These are phyloP conservation scores for Sarcomyxa edulis DNA, from an alignment of 768 basidiomycete species.

Conservation along the genomic window DNA sequence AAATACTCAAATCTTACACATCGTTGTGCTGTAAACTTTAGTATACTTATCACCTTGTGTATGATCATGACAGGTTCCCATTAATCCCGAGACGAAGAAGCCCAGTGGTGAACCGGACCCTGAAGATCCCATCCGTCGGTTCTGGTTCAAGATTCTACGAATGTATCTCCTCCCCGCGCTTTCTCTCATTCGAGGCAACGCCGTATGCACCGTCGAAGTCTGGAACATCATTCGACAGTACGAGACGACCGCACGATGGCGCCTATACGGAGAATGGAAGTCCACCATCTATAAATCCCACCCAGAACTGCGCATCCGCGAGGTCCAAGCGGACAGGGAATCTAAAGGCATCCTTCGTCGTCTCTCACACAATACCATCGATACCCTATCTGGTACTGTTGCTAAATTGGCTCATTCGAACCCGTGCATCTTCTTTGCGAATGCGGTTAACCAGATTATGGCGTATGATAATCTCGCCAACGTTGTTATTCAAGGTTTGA, in stretches of 20 bases:
- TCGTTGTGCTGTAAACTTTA: not conserved
- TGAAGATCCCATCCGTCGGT: conserved; percentile 56
- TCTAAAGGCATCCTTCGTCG: conserved; percentile 87
- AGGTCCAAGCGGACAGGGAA: conserved; percentile 81
- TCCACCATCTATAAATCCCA: conserved; percentile 63
- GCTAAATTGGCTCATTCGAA: conserved; percentile 94
- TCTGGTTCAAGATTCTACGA: conserved; percentile 83
- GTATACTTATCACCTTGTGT: not conserved
- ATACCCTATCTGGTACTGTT: conserved; percentile 79
- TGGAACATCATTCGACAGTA: conserved; percentile 87
- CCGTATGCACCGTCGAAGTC: conserved; percentile 85
- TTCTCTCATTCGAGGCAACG: conserved; percentile 78
- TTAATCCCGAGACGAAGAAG: conserved; percentile 61
- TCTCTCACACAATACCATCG: conserved; percentile 78
- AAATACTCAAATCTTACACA: conserved; percentile 13
- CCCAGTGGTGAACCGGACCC: conserved; percentile 48
- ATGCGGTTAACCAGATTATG: conserved; percentile 91
- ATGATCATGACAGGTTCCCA: conserved; percentile 27
- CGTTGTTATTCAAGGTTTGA: conserved; percentile 84
- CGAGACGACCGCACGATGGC: conserved; percentile 78
- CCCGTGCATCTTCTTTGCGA: conserved; percentile 85
- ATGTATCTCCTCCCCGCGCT: conserved; percentile 82
- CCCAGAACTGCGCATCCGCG: conserved; percentile 73
- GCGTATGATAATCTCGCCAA: conserved; percentile 91
- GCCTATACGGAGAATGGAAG: conserved; percentile 95